Evolutionary conservation across 805 yeast genomes (phyloP), one percentile per base, ranked within the genome.

Genomic region (Candida ovalis): DNA sequence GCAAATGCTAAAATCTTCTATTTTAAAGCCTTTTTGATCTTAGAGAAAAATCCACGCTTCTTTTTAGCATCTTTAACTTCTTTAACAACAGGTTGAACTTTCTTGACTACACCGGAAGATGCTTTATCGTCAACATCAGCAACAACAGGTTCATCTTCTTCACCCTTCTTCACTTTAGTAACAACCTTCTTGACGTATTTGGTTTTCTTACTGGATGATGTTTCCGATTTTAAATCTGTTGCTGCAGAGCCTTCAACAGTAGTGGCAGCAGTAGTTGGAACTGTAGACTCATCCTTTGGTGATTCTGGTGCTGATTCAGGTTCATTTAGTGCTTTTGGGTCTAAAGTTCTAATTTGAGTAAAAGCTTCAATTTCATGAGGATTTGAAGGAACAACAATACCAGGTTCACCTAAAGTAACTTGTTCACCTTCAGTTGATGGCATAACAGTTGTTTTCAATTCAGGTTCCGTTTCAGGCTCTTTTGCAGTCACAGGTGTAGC

Each of bases 331-430:
- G 77, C 73, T 64, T 78, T 71, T 25, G 84, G 80, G 57, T 81
- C 80, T 27, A 79, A 85, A 45, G 76, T 74, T 51, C 78, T 70
- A 22, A 82, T 74, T 55, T 81, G 77, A 42, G 69, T 66, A 60
- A 89, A 85, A 43, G 82, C 96, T 50, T 77, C 72, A 58, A 88
- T 78, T n/a, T 80, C 75, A 40, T 75, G 76, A 18, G 88, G 76
- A 60, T 86, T 77, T 38, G 70, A 59, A 42, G 92, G 92, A 55
- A 86, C 63, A 35, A 72, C 77, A 51, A 86, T 75, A 42, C 96
- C 96, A 25, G 94, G 89, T 60, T 86, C 91, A 43, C 88, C 86
- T 33, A 72, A 54, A 47, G 76, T 57, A 8, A 75, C 64, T 49
- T 70, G 68, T 43, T 74, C 74, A 23, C 71, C 74, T 53, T 75